phyloP scores from a whole-genome alignment of 129 eudicot species.

The Helianthus annuus region DNA sequence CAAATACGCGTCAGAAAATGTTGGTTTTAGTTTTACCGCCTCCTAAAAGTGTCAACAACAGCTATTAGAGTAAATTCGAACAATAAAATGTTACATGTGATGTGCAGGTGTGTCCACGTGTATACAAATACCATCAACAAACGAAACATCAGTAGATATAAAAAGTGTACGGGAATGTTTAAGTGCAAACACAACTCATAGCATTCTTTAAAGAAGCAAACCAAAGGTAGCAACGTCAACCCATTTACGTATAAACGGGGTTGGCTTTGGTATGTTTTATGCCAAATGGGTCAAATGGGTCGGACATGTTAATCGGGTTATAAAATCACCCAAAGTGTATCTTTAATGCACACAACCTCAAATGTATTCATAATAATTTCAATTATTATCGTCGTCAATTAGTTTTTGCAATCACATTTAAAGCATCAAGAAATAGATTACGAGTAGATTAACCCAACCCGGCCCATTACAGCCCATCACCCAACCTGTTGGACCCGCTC shows the following conservation, averaged over 20 bases:
- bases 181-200: neutral
- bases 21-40: conserved; percentile 90
- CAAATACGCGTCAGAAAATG: conserved; percentile 80
- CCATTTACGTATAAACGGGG: neutral
- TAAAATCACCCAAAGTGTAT: neutral
- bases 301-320: neutral
- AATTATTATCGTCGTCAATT: neutral
- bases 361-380: too few species aligned
- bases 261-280: neutral
- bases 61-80: conserved; percentile 6
- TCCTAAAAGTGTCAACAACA: conserved; percentile 50
- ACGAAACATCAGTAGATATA: neutral
- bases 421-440: neutral
- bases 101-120: neutral
- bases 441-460: neutral
- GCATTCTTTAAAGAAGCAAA: neutral
- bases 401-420: neutral
- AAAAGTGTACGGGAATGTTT: neutral
- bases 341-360: neutral
- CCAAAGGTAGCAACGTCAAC: neutral
- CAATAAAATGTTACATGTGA: neutral
- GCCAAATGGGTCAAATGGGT: neutral
- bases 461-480: neutral
- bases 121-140: neutral
- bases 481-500: neutral